Base-by-base conservation (phyloP, 371 early-diverging fungal genomes). In the Mortierella sp. region DNA sequence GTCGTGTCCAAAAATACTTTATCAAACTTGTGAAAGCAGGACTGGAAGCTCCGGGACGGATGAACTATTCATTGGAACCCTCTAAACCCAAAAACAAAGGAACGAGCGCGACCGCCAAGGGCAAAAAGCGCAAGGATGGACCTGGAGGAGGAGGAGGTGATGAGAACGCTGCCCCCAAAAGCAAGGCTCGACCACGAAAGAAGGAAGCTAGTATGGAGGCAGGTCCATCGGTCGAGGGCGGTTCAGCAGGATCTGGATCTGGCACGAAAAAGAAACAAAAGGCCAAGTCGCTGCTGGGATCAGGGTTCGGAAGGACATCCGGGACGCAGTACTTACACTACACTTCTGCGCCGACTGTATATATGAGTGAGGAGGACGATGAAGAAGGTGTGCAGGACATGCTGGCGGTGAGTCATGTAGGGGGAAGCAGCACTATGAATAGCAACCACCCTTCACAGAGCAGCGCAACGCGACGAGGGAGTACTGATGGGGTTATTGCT, bases 1-100 rank as follows among this genome's bases (percentile, higher is more conserved):
- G 89, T 64, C 83, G 89, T 42, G 85, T 89, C 5, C 88, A 89
- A 72, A 89, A 89, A 65, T 87, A 88, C 55, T 89, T 89, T 61
- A 87, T 86, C 76, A 89, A 89, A 58, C 61, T 89, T 39, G 87
- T 87, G 16, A 89, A 88, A 60, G 59, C 83, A 43, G 89, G 89
- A 14, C 62, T 89, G 51, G 87, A 87, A 56, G 86, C 88, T 4
- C 88, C 89, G 45, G 89, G 88, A 19, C 64, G 87, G 39, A 85
- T 87, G 56, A 83, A 71, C 41, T 74, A 70, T 57, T 64, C 71
- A 8, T 53, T 79, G 23, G 71, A 72, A 51, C 51, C 71, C 9
- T 64, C 67, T 5, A 80, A 74, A 38, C 48, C 71, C 21, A 67
- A 71, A 19, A 13, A 30, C 54, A 73, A 65, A 16, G 62, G 61